Percentiles rank a stretch among this genome's conserved stretches.
These are phyloP conservation scores for Fomitopsis pulvina DNA, from an alignment of 768 basidiomycete species.

Conservation along the genomic window DNA sequence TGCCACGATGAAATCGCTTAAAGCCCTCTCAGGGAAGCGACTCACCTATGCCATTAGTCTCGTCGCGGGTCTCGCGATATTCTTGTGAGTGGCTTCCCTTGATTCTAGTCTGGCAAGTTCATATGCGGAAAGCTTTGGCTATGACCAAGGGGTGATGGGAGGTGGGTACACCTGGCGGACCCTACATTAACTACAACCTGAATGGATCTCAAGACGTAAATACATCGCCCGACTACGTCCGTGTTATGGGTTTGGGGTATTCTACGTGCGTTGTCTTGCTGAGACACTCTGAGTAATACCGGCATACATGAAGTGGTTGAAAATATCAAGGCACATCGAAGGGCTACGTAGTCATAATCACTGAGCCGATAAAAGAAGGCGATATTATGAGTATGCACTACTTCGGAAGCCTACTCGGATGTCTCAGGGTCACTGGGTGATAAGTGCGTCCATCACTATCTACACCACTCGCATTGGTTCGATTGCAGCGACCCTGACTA, in stretches of 20 bases:
- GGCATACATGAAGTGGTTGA: not conserved
- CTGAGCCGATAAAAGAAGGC: constrained; percentile 35
- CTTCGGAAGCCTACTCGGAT: constrained; percentile 35
- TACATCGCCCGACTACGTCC: constrained; percentile 37
- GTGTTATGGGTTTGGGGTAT: constrained; percentile 32
- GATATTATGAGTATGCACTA: constrained; percentile 43
- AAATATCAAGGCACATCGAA: constrained; percentile 31
- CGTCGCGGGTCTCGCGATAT: no score
- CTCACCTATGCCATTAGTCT: no score
- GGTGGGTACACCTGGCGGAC: constrained; percentile 13
- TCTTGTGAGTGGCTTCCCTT: no score
- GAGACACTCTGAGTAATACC: no score
- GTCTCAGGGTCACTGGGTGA: constrained; percentile 36
- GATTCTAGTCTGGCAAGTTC: no score
- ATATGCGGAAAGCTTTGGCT: constrained; percentile 44
- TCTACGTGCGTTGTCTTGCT: constrained; percentile 21
- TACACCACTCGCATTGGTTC: not conserved
- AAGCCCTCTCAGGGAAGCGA: no score
- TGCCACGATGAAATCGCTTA: no score
- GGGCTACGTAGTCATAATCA: constrained; percentile 37
- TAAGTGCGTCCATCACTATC: no score
- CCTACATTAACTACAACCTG: not conserved
- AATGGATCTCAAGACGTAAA: constrained; percentile 25
- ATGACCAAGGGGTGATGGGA: constrained; percentile 44
- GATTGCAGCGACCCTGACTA: not conserved